Evolutionary conservation across 805 yeast species (phyloP), one percentile per base, ranked within the genome.

Genomic region (Candida pseudoglaebosa): DNA sequence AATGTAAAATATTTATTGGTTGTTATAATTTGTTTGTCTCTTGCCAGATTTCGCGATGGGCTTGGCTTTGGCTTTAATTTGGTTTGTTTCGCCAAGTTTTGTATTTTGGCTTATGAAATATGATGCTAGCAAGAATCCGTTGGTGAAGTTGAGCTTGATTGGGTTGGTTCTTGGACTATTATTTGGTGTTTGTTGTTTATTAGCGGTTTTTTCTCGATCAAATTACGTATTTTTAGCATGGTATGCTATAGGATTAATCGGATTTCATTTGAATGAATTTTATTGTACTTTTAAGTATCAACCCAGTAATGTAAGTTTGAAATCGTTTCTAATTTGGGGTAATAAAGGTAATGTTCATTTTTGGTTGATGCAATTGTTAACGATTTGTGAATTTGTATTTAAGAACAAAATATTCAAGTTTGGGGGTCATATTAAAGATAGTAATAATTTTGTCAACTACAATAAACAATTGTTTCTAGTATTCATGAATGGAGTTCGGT

Each of bases 301-400:
- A 49, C 50, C 57, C 3, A 38, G 46, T 4, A 53, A 52, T 12
- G 54, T 51, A 7, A 45, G 51, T 8, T 44, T 58, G 5, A 42
- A 47, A 29, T 61, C 59, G 54, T 67, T 66, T 34, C 40, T 67
- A 32, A 48, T 67, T 5, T 62, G 56, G 39, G 65, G 68, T 3
- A 65, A 63, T 31, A 41, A 41, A 6, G 73, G 73, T 6, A 60
- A 60, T 40, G 32, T 29, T 6, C 54, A 59, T 32, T 56, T 63
- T 31, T 49, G 62, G 52, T 33, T 48, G 14, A 49, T 65, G 40
- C 71, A 65, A 37, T 10, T 44, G 4, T 19, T 48, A 5, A 47
- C 58, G 4, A 22, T 57, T 3, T 30, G 42, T 43, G 71, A 65
- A 43, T 49, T 43, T 41, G 32, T 48, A 8, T 13, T 52, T 24